phyloP scores from a whole-genome alignment of 768 basidiomycete genomes.

The Rhizopogon vesiculosus region DNA sequence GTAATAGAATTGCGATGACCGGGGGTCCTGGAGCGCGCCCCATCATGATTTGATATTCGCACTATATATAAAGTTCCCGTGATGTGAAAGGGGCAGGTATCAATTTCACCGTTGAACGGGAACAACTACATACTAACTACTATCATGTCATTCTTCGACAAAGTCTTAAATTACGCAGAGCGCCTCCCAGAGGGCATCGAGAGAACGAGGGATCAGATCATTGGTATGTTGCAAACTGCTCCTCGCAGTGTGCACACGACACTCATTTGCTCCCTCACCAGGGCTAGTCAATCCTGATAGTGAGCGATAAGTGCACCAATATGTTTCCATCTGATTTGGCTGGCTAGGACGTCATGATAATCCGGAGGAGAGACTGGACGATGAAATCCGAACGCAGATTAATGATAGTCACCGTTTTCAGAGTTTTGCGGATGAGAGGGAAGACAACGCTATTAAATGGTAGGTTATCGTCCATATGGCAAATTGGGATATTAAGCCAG shows the following conservation, averaged over 20 bases:
- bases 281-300: conserved; percentile 30
- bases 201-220: conserved; percentile 30
- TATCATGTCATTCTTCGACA: conserved; percentile 38
- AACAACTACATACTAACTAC: background rate
- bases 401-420: conserved; percentile 76
- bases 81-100: background rate
- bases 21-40: too few relatives aligned
- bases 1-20: too few relatives aligned
- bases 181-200: conserved; percentile 33
- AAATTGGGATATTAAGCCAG: background rate
- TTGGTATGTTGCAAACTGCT: conserved; percentile 22
- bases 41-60: too few relatives aligned
- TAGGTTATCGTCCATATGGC: conserved; percentile 21
- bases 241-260: background rate
- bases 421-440: conserved; percentile 75
- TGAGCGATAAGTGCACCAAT: conserved; percentile 13
- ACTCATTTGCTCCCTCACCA: conserved; percentile 6
- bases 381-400: conserved; percentile 71
- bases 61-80: background rate
- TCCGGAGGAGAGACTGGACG: conserved; percentile 65
- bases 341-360: conserved; percentile 63
- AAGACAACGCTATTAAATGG: conserved; percentile 81
- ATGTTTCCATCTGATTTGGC: background rate
- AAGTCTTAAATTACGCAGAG: conserved; percentile 30
- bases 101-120: too few relatives aligned